Percentiles rank a stretch among this genome's conserved stretches.
phyloP scores from a whole-genome alignment of 768 basidiomycete species.

The Termitomyces sp. region DNA sequence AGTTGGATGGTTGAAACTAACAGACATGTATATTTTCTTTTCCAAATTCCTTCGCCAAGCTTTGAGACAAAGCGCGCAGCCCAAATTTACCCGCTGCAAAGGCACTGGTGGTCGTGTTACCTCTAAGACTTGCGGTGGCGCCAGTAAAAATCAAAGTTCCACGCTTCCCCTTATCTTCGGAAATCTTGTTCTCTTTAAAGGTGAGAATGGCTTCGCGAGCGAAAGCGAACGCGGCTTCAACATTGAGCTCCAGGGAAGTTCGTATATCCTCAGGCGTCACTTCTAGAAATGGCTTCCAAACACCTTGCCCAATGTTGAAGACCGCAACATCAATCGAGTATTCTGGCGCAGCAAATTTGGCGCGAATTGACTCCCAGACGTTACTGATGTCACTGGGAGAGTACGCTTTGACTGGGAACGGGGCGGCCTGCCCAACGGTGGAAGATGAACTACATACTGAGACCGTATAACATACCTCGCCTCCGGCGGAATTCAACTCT shows the following conservation, averaged over 20 bases:
- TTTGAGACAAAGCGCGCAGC: conserved; percentile 59
- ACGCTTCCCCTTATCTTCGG: conserved; percentile 43
- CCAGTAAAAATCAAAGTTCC: conserved; percentile 71
- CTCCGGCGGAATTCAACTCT: conserved; percentile 53
- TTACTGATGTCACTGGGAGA: conserved; percentile 44
- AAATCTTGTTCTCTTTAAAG: conserved; percentile 52
- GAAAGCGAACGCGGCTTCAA: conserved; percentile 60
- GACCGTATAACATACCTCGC: conserved; percentile 35
- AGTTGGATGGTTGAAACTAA: neutral
- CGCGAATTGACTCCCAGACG: conserved; percentile 41
- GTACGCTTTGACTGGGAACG: conserved; percentile 51
- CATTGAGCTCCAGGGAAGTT: conserved; percentile 42
- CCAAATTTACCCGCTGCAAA: conserved; percentile 65
- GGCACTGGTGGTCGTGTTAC: conserved; percentile 54
- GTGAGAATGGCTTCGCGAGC: conserved; percentile 52
- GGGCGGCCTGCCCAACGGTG: conserved; percentile 37
- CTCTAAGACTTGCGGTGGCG: conserved; percentile 62
- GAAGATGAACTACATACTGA: neutral
- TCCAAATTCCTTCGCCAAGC: conserved; percentile 70
- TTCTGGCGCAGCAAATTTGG: conserved; percentile 39
- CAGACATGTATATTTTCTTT: conserved; percentile 67
- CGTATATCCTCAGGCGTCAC: conserved; percentile 54
- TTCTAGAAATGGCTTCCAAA: conserved; percentile 67
- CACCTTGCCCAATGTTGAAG: conserved; percentile 53
- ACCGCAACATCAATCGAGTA: conserved; percentile 55